Conservation (phyloP, 441 rosid genomes). For the Bocquillonia castaneifolia region DNA sequence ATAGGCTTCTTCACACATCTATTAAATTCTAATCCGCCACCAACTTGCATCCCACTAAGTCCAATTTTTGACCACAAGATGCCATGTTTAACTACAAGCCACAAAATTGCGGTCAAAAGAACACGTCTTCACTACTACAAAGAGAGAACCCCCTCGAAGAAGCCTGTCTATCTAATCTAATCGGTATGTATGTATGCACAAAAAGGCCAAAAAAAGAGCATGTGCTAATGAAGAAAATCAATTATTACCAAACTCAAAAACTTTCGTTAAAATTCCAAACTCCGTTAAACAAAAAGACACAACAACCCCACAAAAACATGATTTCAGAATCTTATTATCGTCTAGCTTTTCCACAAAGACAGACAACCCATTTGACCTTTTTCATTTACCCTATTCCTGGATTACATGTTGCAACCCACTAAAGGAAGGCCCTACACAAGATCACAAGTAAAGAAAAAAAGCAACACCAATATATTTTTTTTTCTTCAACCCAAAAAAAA, state of each 20-base stretch:
- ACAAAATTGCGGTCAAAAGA: slow-evolving; percentile 19
- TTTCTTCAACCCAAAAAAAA: too few species aligned
- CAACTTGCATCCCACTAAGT: neutral
- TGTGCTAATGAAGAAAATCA: neutral
- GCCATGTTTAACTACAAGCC: slow-evolving; percentile 4
- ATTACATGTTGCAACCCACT: neutral
- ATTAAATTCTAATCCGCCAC: neutral
- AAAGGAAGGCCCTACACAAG: slow-evolving; percentile 29
- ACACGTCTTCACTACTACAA: neutral
- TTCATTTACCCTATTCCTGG: neutral
- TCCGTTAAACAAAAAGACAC: neutral
- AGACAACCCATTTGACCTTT: neutral
- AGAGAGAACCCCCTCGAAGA: neutral
- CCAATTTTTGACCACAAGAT: slow-evolving; percentile 15
- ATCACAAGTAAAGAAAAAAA: slow-evolving; percentile 14
- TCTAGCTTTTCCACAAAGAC: neutral
- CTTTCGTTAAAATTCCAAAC: neutral
- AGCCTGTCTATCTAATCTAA: neutral
- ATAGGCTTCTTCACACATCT: neutral
- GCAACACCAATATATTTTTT: neutral
- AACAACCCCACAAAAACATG: slow-evolving; percentile 14
- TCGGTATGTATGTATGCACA: neutral
- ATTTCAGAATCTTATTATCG: slow-evolving; percentile 11
- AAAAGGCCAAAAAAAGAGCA: neutral
- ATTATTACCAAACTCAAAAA: too few species aligned